A percentile compares a stretch with the other conserved stretches of the same genome.
phyloP scores from a whole-genome alignment of 176 grass and related monocot species.

The Oryza rufipogon region DNA sequence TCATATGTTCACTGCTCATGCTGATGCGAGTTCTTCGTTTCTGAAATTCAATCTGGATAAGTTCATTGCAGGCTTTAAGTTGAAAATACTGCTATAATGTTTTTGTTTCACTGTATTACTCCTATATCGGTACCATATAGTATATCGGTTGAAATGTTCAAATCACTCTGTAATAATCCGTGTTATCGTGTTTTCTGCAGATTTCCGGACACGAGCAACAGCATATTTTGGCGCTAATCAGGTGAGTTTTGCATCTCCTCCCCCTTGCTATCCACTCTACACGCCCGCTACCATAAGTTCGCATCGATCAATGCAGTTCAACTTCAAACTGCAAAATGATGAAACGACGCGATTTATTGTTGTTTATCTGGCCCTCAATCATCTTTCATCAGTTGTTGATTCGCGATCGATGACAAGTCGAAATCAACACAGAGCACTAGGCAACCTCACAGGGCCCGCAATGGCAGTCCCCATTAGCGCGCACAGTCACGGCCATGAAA shows the following conservation, averaged over 20 bases:
- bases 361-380: background rate
- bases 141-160: background rate
- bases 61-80: too few relatives aligned
- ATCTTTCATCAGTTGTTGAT: background rate
- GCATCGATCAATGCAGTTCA: background rate
- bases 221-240: slow-evolving; percentile 22
- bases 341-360: background rate
- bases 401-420: background rate
- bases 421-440: background rate
- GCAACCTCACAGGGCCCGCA: background rate
- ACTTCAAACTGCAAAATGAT: background rate
- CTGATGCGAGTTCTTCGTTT: background rate
- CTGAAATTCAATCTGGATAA: background rate
- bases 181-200: slow-evolving; percentile 31
- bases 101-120: background rate
- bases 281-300: background rate
- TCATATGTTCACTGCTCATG: background rate
- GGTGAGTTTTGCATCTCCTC: slow-evolving; percentile 33
- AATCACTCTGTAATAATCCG: background rate
- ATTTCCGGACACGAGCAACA: slow-evolving; percentile 13
- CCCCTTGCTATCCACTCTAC: background rate
- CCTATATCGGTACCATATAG: background rate
- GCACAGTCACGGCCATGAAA: slow-evolving; percentile 24
- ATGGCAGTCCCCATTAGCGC: slow-evolving; percentile 29
- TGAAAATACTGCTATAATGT: background rate